Conservation (phyloP, 768 basidiomycete genomes). For the Psilocybe cyanescens region DNA sequence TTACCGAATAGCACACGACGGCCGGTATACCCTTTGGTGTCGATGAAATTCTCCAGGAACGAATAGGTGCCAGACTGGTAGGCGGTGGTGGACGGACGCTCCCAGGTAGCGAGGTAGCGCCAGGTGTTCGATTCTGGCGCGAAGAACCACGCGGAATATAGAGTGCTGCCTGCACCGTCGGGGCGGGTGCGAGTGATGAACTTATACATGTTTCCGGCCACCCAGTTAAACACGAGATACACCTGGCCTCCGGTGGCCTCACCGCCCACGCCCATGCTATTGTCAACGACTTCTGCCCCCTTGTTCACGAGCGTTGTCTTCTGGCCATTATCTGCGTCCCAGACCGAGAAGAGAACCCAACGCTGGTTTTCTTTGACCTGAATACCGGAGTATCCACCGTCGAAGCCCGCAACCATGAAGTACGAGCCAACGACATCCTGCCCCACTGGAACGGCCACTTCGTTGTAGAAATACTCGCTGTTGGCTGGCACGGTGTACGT, state of each 20-base stretch:
- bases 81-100: conserved; percentile 15
- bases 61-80: conserved; percentile 18
- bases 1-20: conserved; percentile 14
- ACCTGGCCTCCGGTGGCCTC: conserved; percentile 17
- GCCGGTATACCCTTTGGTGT: conserved; percentile 12
- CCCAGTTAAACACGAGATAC: conserved; percentile 17
- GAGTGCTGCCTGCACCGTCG: conserved; percentile 18
- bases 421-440: conserved; percentile 17
- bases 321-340: conserved; percentile 19
- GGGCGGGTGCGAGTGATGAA: conserved; percentile 22
- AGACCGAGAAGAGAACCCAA: conserved; percentile 19
- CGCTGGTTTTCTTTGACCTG: conserved; percentile 16
- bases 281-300: conserved; percentile 14
- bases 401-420: conserved; percentile 21
- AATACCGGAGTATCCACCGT: conserved; percentile 16
- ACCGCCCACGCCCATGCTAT: conserved; percentile 7
- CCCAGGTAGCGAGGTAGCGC: conserved; percentile 20
- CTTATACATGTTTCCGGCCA: conserved; percentile 19
- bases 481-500: conserved; percentile 15
- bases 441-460: conserved; percentile 20
- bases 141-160: conserved; percentile 20
- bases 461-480: conserved; percentile 22
- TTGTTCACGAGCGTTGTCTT: conserved; percentile 23
- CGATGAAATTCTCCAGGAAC: conserved; percentile 19
- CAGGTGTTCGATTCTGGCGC: conserved; percentile 17